phyloP scores from a whole-genome alignment of 352 stramenopile genomes.

The Thalassiosira sp. region DNA sequence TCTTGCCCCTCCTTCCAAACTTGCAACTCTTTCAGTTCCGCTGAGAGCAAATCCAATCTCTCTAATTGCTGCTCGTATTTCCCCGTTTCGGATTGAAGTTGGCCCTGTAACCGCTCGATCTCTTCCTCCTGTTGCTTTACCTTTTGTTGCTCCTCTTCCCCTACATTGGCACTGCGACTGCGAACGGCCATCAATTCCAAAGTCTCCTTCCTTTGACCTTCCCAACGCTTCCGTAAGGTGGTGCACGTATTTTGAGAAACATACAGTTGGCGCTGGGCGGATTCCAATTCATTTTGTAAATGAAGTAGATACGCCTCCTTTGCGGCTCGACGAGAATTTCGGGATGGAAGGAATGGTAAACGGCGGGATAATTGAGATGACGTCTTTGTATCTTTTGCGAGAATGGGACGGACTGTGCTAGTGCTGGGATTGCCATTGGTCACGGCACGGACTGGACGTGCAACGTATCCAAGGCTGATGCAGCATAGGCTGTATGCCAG shows the following conservation, averaged over 20 bases:
- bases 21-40: conserved; percentile 45
- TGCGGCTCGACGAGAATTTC: conserved; percentile 32
- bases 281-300: conserved; percentile 47
- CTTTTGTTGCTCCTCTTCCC: conserved; percentile 22
- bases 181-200: conserved; percentile 17
- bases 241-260: conserved; percentile 50
- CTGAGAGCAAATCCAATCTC: conserved; percentile 32
- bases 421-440: conserved; percentile 7
- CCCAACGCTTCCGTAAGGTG: conserved; percentile 36
- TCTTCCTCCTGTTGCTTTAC: conserved; percentile 27
- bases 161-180: neutral
- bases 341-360: conserved; percentile 25
- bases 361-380: neutral
- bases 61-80: conserved; percentile 43
- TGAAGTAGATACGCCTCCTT: conserved; percentile 42
- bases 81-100: conserved; percentile 38
- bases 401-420: neutral
- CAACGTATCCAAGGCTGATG: conserved; percentile 1
- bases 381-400: conserved; percentile 1
- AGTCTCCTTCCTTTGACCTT: conserved; percentile 40
- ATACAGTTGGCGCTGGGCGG: conserved; percentile 42
- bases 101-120: conserved; percentile 31
- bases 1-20: conserved; percentile 31
- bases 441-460: conserved; percentile 3
- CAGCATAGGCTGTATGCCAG: neutral